phyloP scores from a whole-genome alignment of 108 stramenopile species.

The Cyclostephanos invisitatus region DNA sequence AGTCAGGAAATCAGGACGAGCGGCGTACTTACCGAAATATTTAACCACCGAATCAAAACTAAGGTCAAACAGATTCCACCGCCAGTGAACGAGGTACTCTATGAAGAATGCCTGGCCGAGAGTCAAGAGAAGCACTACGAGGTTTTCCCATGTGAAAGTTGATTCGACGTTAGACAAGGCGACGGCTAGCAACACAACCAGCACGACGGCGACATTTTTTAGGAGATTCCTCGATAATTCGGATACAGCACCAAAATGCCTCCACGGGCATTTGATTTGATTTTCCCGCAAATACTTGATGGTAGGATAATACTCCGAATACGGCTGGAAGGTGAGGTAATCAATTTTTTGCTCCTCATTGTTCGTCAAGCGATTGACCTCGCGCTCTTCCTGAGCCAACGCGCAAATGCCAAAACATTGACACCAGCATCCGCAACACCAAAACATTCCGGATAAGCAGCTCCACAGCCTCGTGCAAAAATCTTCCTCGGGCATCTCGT shows the following conservation, averaged over 20 bases:
- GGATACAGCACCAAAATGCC: constrained; percentile 29
- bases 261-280: constrained; percentile 19
- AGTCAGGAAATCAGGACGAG: neutral
- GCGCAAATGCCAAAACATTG: constrained; percentile 51
- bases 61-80: constrained; percentile 45
- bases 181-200: constrained; percentile 26
- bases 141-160: constrained; percentile 40
- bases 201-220: constrained; percentile 25
- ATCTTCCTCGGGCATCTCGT: constrained; percentile 16
- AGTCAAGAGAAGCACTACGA: constrained; percentile 42
- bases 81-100: constrained; percentile 49
- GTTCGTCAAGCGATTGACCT: constrained; percentile 39
- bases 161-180: constrained; percentile 43
- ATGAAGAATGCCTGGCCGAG: constrained; percentile 51
- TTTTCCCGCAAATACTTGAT: constrained; percentile 32
- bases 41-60: constrained; percentile 53
- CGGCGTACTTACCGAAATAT: constrained; percentile 24
- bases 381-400: constrained; percentile 48
- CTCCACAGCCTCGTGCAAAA: constrained; percentile 47
- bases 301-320: constrained; percentile 40
- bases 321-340: constrained; percentile 52
- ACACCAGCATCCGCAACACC: constrained; percentile 55
- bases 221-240: constrained; percentile 40
- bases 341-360: constrained; percentile 37
- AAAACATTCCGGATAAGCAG: constrained; percentile 37